Evolutionary conservation across 352 stramenopile genomes (phyloP).

Genomic region (Thalassiosira mediterranea): DNA sequence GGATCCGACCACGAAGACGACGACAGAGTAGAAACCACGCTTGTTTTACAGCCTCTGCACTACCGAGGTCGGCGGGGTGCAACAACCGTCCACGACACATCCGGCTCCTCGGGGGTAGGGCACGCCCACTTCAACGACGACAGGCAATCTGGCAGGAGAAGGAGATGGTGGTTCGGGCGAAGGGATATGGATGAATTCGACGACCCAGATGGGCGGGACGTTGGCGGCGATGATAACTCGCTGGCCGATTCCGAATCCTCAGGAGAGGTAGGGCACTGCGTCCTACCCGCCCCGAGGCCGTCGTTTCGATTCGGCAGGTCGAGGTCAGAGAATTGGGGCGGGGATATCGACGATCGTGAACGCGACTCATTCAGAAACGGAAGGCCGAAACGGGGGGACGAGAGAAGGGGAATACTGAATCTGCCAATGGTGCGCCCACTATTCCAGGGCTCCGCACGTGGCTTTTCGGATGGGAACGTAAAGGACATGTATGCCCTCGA

Average conservation of each 20-base stretch:
- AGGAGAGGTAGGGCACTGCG: not conserved
- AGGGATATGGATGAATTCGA: not conserved
- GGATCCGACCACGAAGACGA: not conserved
- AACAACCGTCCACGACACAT: not conserved
- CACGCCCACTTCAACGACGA: constrained; percentile 1
- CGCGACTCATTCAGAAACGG: not conserved
- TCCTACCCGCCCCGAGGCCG: not conserved
- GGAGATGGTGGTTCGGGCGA: not conserved
- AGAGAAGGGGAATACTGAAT: constrained; percentile 6
- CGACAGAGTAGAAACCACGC: constrained; percentile 5
- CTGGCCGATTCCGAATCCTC: not conserved
- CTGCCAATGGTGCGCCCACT: constrained; percentile 38
- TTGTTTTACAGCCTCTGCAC: not conserved
- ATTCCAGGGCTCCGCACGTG: constrained; percentile 13
- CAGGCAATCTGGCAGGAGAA: not conserved
- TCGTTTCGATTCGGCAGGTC: not conserved
- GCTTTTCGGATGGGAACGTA: constrained; percentile 21
- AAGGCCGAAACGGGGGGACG: not conserved
- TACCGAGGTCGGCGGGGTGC: not conserved
- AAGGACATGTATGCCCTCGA: not conserved
- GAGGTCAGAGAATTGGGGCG: too few relatives aligned
- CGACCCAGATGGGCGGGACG: not conserved
- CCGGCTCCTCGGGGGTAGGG: not conserved
- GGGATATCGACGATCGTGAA: too few relatives aligned
- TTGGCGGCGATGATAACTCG: not conserved